Conservation (phyloP, 2,329 filamentous ascomycete genomes). For the Aspergillus fumigatiaffinis region DNA sequence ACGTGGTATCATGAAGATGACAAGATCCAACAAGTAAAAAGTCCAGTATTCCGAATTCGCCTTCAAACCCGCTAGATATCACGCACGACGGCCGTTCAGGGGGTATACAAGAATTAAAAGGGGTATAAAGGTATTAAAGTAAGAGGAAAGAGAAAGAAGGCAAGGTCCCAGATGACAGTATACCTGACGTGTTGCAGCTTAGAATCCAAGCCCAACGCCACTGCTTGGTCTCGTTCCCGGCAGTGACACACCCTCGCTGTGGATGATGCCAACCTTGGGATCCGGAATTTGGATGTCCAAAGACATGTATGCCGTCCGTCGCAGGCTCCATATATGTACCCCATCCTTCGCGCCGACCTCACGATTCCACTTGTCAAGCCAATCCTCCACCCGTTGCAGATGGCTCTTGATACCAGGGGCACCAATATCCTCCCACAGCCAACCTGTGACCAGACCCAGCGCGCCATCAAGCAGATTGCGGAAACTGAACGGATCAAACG, state of each 20-base stretch:
- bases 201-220: constrained; percentile 18
- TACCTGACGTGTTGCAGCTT: not conserved
- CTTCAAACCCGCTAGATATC: constrained; percentile 20
- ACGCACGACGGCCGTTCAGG: constrained; percentile 16
- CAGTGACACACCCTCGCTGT: constrained; percentile 32
- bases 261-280: constrained; percentile 46
- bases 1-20: constrained; percentile 17
- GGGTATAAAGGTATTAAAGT: constrained; percentile 19
- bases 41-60: constrained; percentile 8
- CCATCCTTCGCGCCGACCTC: constrained; percentile 57
- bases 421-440: constrained; percentile 91
- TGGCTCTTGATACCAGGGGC: constrained; percentile 70
- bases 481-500: constrained; percentile 73
- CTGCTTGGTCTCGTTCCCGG: constrained; percentile 34
- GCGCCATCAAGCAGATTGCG: constrained; percentile 76
- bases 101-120: constrained; percentile 10
- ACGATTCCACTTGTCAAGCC: constrained; percentile 83
- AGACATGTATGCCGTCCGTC: constrained; percentile 82
- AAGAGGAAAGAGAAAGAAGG: constrained; percentile 8
- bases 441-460: constrained; percentile 79
- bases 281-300: constrained; percentile 50
- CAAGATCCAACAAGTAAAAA: constrained; percentile 6
- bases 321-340: constrained; percentile 72
- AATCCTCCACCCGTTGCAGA: constrained; percentile 67
- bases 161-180: not conserved